Evolutionary conservation across 1,284 basidiomycete genomes (phyloP).

Genomic region (Cryptococcus sp.): DNA sequence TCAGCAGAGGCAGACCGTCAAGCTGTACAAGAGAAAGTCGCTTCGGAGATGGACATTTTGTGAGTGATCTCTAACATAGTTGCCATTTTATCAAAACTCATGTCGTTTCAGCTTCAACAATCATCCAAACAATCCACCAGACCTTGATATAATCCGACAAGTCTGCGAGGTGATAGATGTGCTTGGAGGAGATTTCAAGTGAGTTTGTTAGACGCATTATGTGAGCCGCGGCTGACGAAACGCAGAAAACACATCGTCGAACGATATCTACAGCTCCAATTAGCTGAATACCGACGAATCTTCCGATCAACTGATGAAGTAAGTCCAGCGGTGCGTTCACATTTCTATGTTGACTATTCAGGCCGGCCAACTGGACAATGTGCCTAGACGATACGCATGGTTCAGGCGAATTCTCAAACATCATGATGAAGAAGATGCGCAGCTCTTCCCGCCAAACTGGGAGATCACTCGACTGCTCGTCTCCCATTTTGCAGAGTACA

Average conservation of each 20-base stretch:
- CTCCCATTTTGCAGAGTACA: conserved; percentile 78
- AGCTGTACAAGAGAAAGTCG: conserved; percentile 68
- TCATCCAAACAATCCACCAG: conserved; percentile 64
- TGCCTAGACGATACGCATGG: conserved; percentile 90
- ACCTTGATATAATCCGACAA: conserved; percentile 62
- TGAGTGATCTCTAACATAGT: conserved; percentile 49
- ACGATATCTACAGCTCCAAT: conserved; percentile 81
- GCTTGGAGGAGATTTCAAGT: conserved; percentile 66
- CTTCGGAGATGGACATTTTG: conserved; percentile 86
- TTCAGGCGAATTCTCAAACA: conserved; percentile 84
- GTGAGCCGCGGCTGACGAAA: conserved; percentile 1
- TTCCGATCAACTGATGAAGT: conserved; percentile 85
- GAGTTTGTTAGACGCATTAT: background rate
- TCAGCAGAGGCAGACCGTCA: conserved; percentile 74
- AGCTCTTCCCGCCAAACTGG: conserved; percentile 78
- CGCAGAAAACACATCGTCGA: conserved; percentile 66
- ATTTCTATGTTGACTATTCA: conserved; percentile 9
- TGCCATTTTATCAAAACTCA: background rate
- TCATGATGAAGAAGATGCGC: conserved; percentile 80
- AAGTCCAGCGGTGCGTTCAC: conserved; percentile 1
- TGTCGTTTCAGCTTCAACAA: conserved; percentile 62
- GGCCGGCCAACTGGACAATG: conserved; percentile 92
- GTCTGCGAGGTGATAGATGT: conserved; percentile 82
- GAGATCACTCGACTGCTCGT: conserved; percentile 72
- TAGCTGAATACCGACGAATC: conserved; percentile 94